These are phyloP conservation scores for Solanum appendiculatum DNA, from an alignment of 257 asterid genomes.

Conservation along the genomic window DNA sequence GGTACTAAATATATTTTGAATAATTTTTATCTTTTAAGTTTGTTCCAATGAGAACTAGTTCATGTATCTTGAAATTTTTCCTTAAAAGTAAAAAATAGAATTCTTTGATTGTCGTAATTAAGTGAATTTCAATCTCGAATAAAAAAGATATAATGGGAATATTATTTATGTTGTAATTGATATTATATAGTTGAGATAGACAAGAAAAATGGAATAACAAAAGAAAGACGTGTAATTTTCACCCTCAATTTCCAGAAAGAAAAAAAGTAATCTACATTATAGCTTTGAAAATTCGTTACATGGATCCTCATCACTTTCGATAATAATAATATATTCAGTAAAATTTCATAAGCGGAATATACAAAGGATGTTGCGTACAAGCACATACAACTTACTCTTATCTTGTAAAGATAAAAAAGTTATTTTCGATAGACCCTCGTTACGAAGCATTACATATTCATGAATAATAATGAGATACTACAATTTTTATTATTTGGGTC, in stretches of 20 bases:
- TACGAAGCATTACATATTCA: not conserved
- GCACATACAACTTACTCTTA: not conserved
- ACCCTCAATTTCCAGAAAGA: not conserved
- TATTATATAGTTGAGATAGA: not conserved
- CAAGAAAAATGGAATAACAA: not conserved
- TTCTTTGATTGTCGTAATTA: not conserved
- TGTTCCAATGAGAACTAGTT: not conserved
- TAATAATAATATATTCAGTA: not conserved
- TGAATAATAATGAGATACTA: not conserved
- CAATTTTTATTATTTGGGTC: not conserved
- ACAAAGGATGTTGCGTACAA: not conserved
- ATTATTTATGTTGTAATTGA: not conserved
- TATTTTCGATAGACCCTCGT: not conserved
- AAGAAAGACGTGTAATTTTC: not conserved
- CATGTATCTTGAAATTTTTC: not conserved
- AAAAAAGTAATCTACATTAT: not conserved
- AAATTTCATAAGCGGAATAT: too few species aligned
- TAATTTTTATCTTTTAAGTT: not conserved
- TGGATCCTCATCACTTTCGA: not conserved
- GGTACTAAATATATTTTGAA: not conserved
- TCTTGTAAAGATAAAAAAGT: too few species aligned
- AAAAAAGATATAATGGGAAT: not conserved
- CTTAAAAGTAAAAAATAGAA: not conserved
- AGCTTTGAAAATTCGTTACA: not conserved
- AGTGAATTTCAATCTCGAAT: not conserved